phyloP scores from a whole-genome alignment of 75 land plant genomes.

The Adiantum capillusveneris region DNA sequence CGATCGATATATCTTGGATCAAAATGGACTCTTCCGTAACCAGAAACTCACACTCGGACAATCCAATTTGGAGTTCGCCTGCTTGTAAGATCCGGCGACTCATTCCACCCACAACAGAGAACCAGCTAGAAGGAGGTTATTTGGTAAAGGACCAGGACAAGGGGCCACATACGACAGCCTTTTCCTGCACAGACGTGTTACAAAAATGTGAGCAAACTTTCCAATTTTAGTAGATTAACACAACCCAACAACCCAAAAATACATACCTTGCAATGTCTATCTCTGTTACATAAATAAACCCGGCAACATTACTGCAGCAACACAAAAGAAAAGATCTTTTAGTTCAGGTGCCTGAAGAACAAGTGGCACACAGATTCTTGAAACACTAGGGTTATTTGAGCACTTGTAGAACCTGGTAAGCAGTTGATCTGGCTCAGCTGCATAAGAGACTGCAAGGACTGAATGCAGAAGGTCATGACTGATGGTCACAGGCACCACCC shows the following conservation, averaged over 20 bases:
- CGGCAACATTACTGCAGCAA: constrained; percentile 87
- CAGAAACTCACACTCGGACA: background rate
- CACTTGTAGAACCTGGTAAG: constrained; percentile 95
- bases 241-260: background rate
- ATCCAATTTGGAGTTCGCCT: no score
- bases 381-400: constrained; percentile 12
- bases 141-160: constrained; percentile 82
- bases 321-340: no score
- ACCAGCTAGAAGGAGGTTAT: constrained; percentile 60
- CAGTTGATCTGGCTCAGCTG: constrained; percentile 84
- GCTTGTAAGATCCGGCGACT: background rate
- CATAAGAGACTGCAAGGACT: constrained; percentile 90
- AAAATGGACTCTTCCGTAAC: background rate
- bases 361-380: no score
- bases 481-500: constrained; percentile 63
- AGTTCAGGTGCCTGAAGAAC: no score
- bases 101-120: constrained; percentile 67
- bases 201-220: background rate
- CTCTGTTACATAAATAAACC: constrained; percentile 87
- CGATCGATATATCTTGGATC: background rate
- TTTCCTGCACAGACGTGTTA: constrained; percentile 40
- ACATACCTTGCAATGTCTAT: constrained; percentile 72
- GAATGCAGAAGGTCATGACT: constrained; percentile 66
- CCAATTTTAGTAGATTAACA: background rate
- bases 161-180: constrained; percentile 90